phyloP scores from a whole-genome alignment of 2,329 filamentous ascomycete genomes.

The Phialophora expanda region DNA sequence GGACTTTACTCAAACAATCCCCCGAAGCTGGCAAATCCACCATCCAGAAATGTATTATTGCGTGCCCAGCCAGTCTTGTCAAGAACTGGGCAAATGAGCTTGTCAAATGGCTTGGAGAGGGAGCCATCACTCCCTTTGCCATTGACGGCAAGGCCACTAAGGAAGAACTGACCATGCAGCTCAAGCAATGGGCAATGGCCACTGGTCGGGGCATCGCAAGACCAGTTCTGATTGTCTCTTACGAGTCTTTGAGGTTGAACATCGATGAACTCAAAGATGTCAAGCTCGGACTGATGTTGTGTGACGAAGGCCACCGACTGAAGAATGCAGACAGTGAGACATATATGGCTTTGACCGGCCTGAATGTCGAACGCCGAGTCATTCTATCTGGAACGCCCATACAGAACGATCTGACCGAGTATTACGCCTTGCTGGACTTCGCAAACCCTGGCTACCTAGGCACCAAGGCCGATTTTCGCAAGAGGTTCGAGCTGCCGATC shows the following conservation, averaged over 20 bases:
- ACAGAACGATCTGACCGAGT: slow-evolving; percentile 97
- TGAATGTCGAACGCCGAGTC: slow-evolving; percentile 89
- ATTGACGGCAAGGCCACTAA: slow-evolving; percentile 97
- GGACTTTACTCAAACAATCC: slow-evolving; percentile 95
- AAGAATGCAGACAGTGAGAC: slow-evolving; percentile 98
- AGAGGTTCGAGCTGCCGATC: slow-evolving; percentile 91
- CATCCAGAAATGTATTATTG: slow-evolving; percentile 96
- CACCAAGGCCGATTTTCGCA: slow-evolving; percentile 87
- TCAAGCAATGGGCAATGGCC: slow-evolving; percentile 93
- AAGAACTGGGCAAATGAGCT: slow-evolving; percentile 98
- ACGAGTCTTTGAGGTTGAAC: slow-evolving; percentile 91
- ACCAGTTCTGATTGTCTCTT: slow-evolving; percentile 95
- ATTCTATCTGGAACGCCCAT: slow-evolving; percentile 97
- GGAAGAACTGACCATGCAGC: slow-evolving; percentile 84
- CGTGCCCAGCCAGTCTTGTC: slow-evolving; percentile 93
- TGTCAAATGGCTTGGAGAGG: slow-evolving; percentile 91
- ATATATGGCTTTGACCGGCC: slow-evolving; percentile 84
- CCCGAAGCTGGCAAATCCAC: slow-evolving; percentile 91
- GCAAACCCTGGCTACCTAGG: slow-evolving; percentile 93
- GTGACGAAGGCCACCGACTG: slow-evolving; percentile 93
- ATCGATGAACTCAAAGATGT: slow-evolving; percentile 88
- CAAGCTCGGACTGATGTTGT: slow-evolving; percentile 88
- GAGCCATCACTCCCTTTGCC: slow-evolving; percentile 89
- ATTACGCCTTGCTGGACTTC: slow-evolving; percentile 94
- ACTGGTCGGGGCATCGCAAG: slow-evolving; percentile 86